phyloP scores from a whole-genome alignment of 2,329 filamentous ascomycete genomes.

The Escovopsis sp. region DNA sequence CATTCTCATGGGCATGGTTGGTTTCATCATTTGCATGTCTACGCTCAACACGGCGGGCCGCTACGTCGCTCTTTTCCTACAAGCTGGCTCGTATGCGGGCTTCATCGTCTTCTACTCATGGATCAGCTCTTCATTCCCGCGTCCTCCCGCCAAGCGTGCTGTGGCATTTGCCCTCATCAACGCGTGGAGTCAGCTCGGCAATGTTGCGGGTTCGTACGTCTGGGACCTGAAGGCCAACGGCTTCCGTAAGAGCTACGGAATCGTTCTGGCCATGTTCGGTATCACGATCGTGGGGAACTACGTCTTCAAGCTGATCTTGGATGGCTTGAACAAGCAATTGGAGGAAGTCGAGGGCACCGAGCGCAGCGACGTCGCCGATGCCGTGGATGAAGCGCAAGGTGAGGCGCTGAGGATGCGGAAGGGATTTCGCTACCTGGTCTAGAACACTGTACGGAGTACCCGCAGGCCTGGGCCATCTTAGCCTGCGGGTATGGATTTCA shows the following conservation, averaged over 20 bases:
- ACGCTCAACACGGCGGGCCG: constrained; percentile 39
- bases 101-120: constrained; percentile 44
- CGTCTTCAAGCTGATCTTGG: constrained; percentile 30
- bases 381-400: constrained; percentile 24
- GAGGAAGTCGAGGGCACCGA: constrained; percentile 25
- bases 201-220: constrained; percentile 46
- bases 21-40: constrained; percentile 45
- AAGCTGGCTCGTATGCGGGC: constrained; percentile 40
- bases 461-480: no score
- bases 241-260: constrained; percentile 47
- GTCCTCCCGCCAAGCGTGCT: constrained; percentile 43
- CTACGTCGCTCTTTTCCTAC: constrained; percentile 45
- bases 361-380: constrained; percentile 23
- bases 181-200: constrained; percentile 40
- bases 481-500: no score
- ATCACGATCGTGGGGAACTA: constrained; percentile 38
- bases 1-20: constrained; percentile 35
- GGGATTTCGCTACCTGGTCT: constrained; percentile 32
- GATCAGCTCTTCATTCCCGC: constrained; percentile 41
- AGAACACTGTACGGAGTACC: no score
- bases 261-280: constrained; percentile 50
- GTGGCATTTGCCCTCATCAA: constrained; percentile 47
- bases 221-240: constrained; percentile 45
- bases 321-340: constrained; percentile 30
- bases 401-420: constrained; percentile 29